A percentile compares a stretch with the other conserved stretches of the same genome.
These are phyloP conservation scores for Boletus rufocinnamomeus DNA, from an alignment of 768 basidiomycete species.

Conservation along the genomic window DNA sequence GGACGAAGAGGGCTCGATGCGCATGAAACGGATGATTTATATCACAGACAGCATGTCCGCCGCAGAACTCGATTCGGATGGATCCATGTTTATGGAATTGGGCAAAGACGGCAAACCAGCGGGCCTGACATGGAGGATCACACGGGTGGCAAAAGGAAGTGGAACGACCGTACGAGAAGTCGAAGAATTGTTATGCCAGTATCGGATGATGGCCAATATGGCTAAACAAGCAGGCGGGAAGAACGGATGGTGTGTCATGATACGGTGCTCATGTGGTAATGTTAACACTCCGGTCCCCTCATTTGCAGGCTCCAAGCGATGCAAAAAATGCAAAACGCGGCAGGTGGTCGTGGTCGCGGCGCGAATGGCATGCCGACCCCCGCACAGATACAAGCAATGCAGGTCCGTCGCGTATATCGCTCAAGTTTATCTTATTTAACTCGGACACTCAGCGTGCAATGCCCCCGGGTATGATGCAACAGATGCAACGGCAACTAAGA, in stretches of 20 bases:
- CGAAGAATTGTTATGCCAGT: slow-evolving; percentile 96
- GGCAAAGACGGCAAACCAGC: slow-evolving; percentile 82
- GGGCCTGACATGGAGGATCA: slow-evolving; percentile 88
- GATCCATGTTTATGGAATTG: slow-evolving; percentile 82
- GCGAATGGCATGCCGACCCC: slow-evolving; percentile 88
- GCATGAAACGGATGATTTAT: slow-evolving; percentile 97
- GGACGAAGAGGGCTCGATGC: slow-evolving; percentile 87
- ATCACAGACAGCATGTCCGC: slow-evolving; percentile 99
- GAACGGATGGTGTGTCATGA: slow-evolving; percentile 75
- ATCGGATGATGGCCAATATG: slow-evolving; percentile 99
- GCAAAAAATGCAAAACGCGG: slow-evolving; percentile 91
- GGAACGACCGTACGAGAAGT: slow-evolving; percentile 96
- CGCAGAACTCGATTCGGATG: slow-evolving; percentile 92
- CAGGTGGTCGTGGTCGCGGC: slow-evolving; percentile 84
- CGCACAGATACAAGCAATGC: slow-evolving; percentile 92
- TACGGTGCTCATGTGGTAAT: neutral
- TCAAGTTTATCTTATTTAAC: slow-evolving; percentile 9
- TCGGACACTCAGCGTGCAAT: slow-evolving; percentile 66
- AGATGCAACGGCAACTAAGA: slow-evolving; percentile 83
- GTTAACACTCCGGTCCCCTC: slow-evolving; percentile 7
- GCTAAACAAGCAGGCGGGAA: slow-evolving; percentile 98
- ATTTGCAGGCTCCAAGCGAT: slow-evolving; percentile 70
- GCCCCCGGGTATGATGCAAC: slow-evolving; percentile 94
- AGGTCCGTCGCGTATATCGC: slow-evolving; percentile 49
- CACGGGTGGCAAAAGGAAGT: slow-evolving; percentile 87